Base-by-base conservation (phyloP, 805 yeast genomes). In the Starmerella stellata region DNA sequence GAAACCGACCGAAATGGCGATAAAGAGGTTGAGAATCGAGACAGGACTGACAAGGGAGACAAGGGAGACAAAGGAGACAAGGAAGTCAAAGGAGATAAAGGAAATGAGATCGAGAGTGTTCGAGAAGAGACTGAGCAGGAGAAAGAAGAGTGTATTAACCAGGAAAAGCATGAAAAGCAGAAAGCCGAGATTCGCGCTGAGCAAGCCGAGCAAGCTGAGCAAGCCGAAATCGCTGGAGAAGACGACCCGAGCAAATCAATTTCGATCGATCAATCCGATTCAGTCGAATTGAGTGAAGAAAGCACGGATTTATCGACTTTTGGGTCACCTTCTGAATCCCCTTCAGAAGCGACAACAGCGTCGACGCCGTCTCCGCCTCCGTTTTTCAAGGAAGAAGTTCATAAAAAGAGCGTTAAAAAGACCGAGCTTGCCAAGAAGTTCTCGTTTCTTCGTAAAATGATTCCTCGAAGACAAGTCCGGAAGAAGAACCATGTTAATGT, bases 391-490 rank as follows among this genome's bases (percentile, higher is more conserved):
- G 11, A 11, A 7, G 25, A 23, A 7, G 7, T 15, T 17, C 7
- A 13, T 8, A 29, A 29, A 15, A 29, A 29, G 14, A 9, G 19
- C 5, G 16, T 17, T 15, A 29, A 29, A 13, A 23, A 11, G 25
- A 8, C 32, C 5, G 32, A 29, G 9, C 16, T 29, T 5, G 32
- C 32, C 8, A 8, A 15, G 5, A 37, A 16, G 17, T 30, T 37
- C 16, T 37, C 39, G 30, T 15, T 37, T 11, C 30, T 37, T 15
- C 20, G 35, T n/a, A 37, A 37, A 23, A 13, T 37, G 11, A 33
- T 37, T 7, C 39, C 39, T 4, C 8, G 30, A 9, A 21, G 25
- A 5, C 32, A 29, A 15, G 11, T 29, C 15, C 7, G 14, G 32
- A 5, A 7, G 32, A 29, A 13, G 19, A 13, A 25, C n/a, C 29